Evolutionary conservation across 352 stramenopile species (phyloP).

Genomic region (Pythium dissimile): DNA sequence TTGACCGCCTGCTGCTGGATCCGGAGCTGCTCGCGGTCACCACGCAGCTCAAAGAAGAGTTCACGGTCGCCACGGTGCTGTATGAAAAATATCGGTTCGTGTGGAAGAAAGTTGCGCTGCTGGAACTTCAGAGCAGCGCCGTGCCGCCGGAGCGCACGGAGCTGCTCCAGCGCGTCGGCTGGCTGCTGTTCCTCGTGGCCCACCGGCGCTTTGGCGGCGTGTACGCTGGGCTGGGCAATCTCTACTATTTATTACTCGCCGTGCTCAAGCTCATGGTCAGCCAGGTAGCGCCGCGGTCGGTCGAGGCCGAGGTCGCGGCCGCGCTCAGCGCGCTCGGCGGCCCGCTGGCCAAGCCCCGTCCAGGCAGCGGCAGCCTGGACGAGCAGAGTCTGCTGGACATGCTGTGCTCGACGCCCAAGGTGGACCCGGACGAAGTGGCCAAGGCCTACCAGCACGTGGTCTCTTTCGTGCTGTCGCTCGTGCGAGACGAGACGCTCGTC

Average conservation of each 20-base stretch:
- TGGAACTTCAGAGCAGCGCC: slow-evolving; percentile 10
- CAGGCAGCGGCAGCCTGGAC: not conserved
- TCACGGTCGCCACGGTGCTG: slow-evolving; percentile 64
- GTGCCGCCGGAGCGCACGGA: slow-evolving; percentile 23
- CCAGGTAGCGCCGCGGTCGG: slow-evolving; percentile 33
- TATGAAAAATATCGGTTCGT: slow-evolving; percentile 77
- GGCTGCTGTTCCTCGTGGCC: slow-evolving; percentile 70
- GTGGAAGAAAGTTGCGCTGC: slow-evolving; percentile 42
- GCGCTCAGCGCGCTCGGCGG: slow-evolving; percentile 69
- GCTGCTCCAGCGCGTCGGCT: slow-evolving; percentile 61
- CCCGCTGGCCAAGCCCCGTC: slow-evolving; percentile 1
- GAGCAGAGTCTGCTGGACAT: slow-evolving; percentile 27
- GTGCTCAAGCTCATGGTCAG: slow-evolving; percentile 68
- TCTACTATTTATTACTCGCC: slow-evolving; percentile 75
- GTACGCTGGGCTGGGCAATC: slow-evolving; percentile 57
- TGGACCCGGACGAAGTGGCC: slow-evolving; percentile 21
- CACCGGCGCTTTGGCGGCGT: slow-evolving; percentile 38
- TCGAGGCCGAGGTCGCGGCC: slow-evolving; percentile 78
- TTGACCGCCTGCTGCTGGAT: slow-evolving; percentile 72
- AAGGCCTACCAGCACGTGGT: slow-evolving; percentile 13
- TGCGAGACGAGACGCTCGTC: slow-evolving; percentile 15
- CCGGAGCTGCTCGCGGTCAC: slow-evolving; percentile 66
- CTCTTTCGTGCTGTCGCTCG: slow-evolving; percentile 4
- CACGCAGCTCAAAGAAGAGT: slow-evolving; percentile 77
- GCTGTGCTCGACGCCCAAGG: slow-evolving; percentile 27